Conservation (phyloP, 768 basidiomycete species). For the Galerina sulciceps region DNA sequence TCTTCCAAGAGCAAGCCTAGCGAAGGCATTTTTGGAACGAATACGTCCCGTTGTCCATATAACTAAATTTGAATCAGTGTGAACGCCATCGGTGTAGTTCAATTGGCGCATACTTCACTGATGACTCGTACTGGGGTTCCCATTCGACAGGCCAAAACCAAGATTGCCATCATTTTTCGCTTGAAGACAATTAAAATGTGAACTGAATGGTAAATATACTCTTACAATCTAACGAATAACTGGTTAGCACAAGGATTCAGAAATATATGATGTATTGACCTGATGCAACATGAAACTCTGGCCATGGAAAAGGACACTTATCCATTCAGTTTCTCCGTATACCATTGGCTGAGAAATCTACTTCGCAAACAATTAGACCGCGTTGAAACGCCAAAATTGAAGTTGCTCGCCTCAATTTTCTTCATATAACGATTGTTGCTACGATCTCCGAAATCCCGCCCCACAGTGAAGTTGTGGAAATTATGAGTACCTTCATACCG, state of each 20-base stretch:
- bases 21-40: slow-evolving; percentile 95
- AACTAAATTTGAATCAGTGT: slow-evolving; percentile 45
- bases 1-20: slow-evolving; percentile 91
- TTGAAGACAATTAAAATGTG: slow-evolving; percentile 32
- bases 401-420: slow-evolving; percentile 65
- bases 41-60: slow-evolving; percentile 76
- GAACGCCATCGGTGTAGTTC: not conserved
- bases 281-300: slow-evolving; percentile 99
- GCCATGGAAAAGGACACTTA: slow-evolving; percentile 90
- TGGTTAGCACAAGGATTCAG: not conserved
- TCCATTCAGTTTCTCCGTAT: slow-evolving; percentile 93
- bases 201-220: slow-evolving; percentile 10
- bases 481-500: slow-evolving; percentile 91
- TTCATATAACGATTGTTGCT: slow-evolving; percentile 90
- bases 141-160: slow-evolving; percentile 82
- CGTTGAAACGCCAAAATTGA: not conserved
- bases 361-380: not conserved
- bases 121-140: slow-evolving; percentile 76
- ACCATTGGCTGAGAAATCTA: slow-evolving; percentile 89
- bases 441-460: slow-evolving; percentile 80
- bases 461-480: slow-evolving; percentile 97
- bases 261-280: slow-evolving; percentile 48
- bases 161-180: slow-evolving; percentile 96
- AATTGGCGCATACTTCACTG: slow-evolving; percentile 55
- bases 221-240: slow-evolving; percentile 51